Base-by-base conservation (phyloP, 176 grass and related monocot genomes). In the Saccharum spontaneum region DNA sequence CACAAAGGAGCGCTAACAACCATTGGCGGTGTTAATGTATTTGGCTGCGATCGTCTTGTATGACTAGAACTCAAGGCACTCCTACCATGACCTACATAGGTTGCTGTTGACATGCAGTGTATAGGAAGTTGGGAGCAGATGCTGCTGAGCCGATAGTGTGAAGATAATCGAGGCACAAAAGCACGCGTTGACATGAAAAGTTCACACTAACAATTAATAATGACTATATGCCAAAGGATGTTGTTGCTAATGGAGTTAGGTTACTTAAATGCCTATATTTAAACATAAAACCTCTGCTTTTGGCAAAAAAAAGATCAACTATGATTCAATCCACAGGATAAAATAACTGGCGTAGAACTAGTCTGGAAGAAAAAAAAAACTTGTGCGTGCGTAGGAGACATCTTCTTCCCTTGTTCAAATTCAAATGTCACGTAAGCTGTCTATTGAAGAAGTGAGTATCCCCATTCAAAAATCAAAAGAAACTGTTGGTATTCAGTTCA, bases 51-150 rank as follows among this genome's bases (percentile, higher is more conserved):
- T 46, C 49, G 2, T 64, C 67, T 83, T 59, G 43, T 54, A 28
- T 22, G 18, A 28, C 22, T 24, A 61, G 0, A 20, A 24, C 59
- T 62, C 20, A 36, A 23, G 55, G 23, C 45, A 7, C 73, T 79
- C 84, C 74, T 66, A 60, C 72, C 67, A 49, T 49, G 84, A 69
- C 79, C 79, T 71, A 36, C 44, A 39, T 18, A 77, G 55, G 67
- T 83, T 83, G 88, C 72, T 90, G 88, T 78, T 90, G 73, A 72
- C 70, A 80, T 67, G 66, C 30, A 44, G 36, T 20, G 76, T 80
- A 9, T 44, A 18, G 52, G 55, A 83, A 74, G 55, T 74, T 75
- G 40, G 71, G 36, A 77, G 50, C 78, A 81, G 46, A 66, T 37
- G 54, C 26, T 73, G 34, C 73, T 43, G 49, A 70, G 70, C 77